Base-by-base conservation (phyloP, 2,329 filamentous ascomycete genomes). In the Dichotomopilus funicola region DNA sequence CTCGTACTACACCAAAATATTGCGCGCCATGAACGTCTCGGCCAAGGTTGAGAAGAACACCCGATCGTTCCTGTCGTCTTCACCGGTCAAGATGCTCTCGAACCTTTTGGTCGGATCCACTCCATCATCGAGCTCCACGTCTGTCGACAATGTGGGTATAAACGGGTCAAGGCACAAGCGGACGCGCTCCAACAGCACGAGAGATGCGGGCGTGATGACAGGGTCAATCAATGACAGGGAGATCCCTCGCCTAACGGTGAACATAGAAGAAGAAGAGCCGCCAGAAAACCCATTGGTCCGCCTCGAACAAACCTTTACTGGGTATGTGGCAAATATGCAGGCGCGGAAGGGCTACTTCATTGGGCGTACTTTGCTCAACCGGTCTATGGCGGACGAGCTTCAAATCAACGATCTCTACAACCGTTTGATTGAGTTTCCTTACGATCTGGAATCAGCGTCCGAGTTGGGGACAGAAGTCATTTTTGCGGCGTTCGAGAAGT, bases 401-500 rank as follows among this genome's bases (percentile, higher is more conserved):
- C 76, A 82, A 1, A 87, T 96, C 62, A 96, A 96, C 65, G 90
- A 95, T 63, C 76, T 96, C 1, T 96, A 96, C 72, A 96, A 96
- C 67, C 81, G 85, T 37, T 78, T 96, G 11, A 83, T 95, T 13
- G 91, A 96, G 68, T 87, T 87, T 61, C 89, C 91, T 0, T 86
- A 83, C 51, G 90, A 89, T 65, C 79, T 88, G 60, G 87, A 95
- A 52, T 76, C 85, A 8, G 83, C 88, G 1, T 80, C 84, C 0
- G 90, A 96, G 57, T 79, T 89, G 7, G 81, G 85, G 3, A 83
- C 92, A 7, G 91, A 96, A 65, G 85, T 92, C 19, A 79, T 97
- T 5, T 95, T 96, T 66, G 87, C 88, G 33, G 88, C 91, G 0
- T 97, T 96, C 68, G 91, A 96, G 68, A 96, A 95, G 59, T 97